Evolutionary conservation across 192 early-diverging fungal species (phyloP).

Genomic region (Podila epicladia): DNA sequence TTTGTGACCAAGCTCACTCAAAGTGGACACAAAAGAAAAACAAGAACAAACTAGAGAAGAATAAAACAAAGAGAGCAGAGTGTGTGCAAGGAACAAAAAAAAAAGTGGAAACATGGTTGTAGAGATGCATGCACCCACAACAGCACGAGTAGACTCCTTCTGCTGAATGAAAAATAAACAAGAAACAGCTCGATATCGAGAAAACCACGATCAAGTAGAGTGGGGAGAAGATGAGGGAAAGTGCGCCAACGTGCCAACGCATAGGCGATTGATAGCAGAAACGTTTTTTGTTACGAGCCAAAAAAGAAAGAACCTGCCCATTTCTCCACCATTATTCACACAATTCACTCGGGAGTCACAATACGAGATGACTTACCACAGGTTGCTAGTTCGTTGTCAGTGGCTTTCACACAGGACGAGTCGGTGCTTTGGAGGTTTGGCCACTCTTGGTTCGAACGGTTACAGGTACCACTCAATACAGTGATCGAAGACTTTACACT

Average conservation of each 20-base stretch:
- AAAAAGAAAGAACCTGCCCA: too few species aligned
- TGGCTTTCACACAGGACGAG: conserved; percentile 10
- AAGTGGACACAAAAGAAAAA: neutral
- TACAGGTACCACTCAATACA: neutral
- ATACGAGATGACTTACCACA: conserved; percentile 30
- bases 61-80: neutral
- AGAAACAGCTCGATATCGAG: too few species aligned
- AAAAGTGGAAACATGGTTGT: neutral
- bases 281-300: too few species aligned
- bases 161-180: too few species aligned
- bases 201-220: too few species aligned
- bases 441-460: neutral
- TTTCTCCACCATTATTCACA: too few species aligned
- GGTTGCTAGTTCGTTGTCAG: conserved; percentile 13
- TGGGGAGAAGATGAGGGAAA: too few species aligned
- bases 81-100: neutral
- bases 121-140: too few species aligned
- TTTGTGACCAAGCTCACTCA: neutral
- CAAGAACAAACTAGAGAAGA: neutral
- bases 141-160: too few species aligned
- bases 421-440: neutral
- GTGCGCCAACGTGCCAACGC: too few species aligned
- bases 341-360: too few species aligned
- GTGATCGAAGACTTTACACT: neutral
- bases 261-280: too few species aligned